A percentile compares a stretch with the other conserved stretches of the same genome.
These are phyloP conservation scores for Purpureocillium lavendulum DNA, from an alignment of 2,329 filamentous ascomycete species.

Conservation along the genomic window DNA sequence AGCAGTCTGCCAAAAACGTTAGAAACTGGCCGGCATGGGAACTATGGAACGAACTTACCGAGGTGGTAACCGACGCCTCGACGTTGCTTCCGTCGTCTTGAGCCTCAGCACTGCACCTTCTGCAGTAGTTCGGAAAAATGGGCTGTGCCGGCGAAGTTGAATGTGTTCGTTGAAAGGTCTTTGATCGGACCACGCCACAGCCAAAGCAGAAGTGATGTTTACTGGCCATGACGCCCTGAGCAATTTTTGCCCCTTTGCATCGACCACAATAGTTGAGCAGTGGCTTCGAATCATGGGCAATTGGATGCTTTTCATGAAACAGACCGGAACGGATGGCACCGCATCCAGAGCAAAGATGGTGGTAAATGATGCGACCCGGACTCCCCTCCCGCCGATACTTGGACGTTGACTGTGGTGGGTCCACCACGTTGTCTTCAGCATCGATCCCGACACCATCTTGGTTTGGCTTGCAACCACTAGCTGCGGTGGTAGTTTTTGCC, in stretches of 20 bases:
- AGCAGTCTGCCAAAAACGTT: background rate
- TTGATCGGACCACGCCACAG: slow-evolving; percentile 17
- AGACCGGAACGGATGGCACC: slow-evolving; percentile 23
- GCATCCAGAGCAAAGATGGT: slow-evolving; percentile 28
- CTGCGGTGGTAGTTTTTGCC: too few species aligned
- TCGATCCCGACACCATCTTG: background rate
- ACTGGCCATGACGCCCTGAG: slow-evolving; percentile 11
- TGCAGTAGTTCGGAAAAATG: slow-evolving; percentile 24
- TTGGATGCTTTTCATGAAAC: slow-evolving; percentile 26
- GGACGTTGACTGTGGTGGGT: too few species aligned
- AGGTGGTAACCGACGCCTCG: slow-evolving; percentile 16
- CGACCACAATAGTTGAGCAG: slow-evolving; percentile 25
- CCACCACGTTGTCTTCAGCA: background rate
- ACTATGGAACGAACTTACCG: slow-evolving; percentile 11
- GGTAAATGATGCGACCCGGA: slow-evolving; percentile 9
- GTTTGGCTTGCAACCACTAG: background rate
- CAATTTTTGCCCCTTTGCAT: slow-evolving; percentile 20
- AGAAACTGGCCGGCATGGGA: background rate
- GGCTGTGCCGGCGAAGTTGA: slow-evolving; percentile 14
- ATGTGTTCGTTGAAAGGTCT: slow-evolving; percentile 13
- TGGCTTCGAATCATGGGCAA: slow-evolving; percentile 11
- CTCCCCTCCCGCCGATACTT: slow-evolving; percentile 9
- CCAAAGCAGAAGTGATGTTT: slow-evolving; percentile 32
- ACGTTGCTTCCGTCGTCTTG: slow-evolving; percentile 12
- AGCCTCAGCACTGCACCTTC: slow-evolving; percentile 16